A percentile compares a stretch with the other conserved stretches of the same genome.
These are phyloP conservation scores for Notholithocarpus densiflorus DNA, from an alignment of 306 rosid genomes.

Conservation along the genomic window DNA sequence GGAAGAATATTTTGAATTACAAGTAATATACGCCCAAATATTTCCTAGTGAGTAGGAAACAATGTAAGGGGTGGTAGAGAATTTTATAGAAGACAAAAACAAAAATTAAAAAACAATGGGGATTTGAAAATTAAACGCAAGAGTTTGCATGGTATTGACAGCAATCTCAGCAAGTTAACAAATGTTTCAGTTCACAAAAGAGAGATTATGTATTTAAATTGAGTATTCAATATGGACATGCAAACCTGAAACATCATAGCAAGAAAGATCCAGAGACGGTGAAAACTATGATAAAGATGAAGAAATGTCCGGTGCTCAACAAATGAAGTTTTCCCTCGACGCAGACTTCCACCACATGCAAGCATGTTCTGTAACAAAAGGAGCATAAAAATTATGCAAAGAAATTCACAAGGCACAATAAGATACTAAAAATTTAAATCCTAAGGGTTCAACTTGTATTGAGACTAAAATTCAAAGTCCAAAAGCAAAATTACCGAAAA, in stretches of 20 bases:
- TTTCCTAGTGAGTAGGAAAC: background rate
- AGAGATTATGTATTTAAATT: background rate
- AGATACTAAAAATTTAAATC: background rate
- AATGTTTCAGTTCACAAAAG: background rate
- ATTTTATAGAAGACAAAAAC: background rate
- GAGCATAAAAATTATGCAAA: background rate
- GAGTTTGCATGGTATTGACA: background rate
- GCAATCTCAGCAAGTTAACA: background rate
- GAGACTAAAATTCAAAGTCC: background rate
- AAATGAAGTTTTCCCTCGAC: conserved; percentile 87
- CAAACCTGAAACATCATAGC: conserved; percentile 97
- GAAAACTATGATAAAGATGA: conserved; percentile 94
- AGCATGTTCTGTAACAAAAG: conserved; percentile 48
- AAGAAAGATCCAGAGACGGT: conserved; percentile 92
- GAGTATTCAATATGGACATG: background rate
- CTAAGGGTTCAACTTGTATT: background rate
- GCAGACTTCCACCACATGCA: conserved; percentile 48
- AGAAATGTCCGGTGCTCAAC: conserved; percentile 96
- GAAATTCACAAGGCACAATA: background rate
- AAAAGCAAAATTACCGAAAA: background rate
- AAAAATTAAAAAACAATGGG: background rate
- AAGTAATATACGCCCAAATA: background rate
- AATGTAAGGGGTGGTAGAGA: background rate
- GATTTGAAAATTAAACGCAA: background rate
- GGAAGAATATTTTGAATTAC: background rate